Conservation (phyloP, 148 eudicot species). For the Cornus suecica region DNA sequence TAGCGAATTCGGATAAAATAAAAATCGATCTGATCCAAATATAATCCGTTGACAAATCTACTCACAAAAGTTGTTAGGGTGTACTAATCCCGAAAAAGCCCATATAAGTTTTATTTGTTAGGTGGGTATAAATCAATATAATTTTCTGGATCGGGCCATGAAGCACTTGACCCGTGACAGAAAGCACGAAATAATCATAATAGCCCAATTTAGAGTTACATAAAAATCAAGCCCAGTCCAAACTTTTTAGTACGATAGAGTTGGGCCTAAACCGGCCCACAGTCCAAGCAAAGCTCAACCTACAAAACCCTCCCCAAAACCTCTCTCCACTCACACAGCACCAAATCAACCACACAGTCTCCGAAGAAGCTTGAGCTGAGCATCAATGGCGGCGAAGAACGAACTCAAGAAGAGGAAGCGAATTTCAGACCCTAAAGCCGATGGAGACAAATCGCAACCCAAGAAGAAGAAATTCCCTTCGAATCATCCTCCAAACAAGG, state of each 20-base stretch:
- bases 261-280: background rate
- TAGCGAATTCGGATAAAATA: too few species aligned
- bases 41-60: too few species aligned
- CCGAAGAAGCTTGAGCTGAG: background rate
- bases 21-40: too few species aligned
- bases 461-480: conserved; percentile 33
- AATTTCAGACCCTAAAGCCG: conserved; percentile 12
- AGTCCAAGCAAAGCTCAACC: background rate
- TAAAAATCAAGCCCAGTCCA: background rate
- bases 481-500: conserved; percentile 14
- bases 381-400: conserved; percentile 24
- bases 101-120: too few species aligned
- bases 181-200: too few species aligned
- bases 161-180: too few species aligned
- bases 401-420: conserved; percentile 49
- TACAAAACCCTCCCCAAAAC: conserved; percentile 23
- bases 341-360: background rate
- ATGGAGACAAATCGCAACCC: conserved; percentile 18
- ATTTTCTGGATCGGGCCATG: too few species aligned
- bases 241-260: background rate
- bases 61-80: too few species aligned
- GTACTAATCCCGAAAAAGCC: too few species aligned
- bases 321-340: too few species aligned
- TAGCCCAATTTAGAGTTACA: too few species aligned
- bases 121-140: too few species aligned